Evolutionary conservation across 805 yeast species (phyloP), one percentile per base, ranked within the genome.

Genomic region (Candida khao-thaluensis): DNA sequence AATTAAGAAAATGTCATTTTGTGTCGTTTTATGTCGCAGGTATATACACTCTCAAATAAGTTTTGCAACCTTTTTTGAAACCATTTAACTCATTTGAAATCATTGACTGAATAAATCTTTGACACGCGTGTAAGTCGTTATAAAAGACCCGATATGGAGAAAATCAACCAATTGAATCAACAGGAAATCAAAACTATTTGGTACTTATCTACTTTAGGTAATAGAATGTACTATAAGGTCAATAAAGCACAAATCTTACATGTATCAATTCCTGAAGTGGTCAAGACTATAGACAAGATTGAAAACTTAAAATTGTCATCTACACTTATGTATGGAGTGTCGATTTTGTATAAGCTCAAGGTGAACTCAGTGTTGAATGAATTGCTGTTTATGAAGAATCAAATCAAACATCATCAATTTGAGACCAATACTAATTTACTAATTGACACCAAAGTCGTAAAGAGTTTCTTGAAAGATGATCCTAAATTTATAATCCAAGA

Each of bases 311-410:
- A 79, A 30, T 56, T 65, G 12, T 53, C 64, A 0, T 71, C 80
- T 0, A 68, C 56, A 35, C 53, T 78, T 7, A 50, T 78, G 40
- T 66, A 71, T 47, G 83, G 83, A 0, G 57, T 74, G 1, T 59
- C 76, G 1, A 45, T 78, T 31, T 60, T 71, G 18, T 75, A 73
- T 51, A 73, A 65, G 41, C 71, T 72, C 18, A 75, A 80, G 51
- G 66, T 74, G 0, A 69, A 68, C 3, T 70, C 69, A 47, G 66
- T 73, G 45, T 65, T 63, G n/a, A 50, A 49, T 15, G 73, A 69
- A 38, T 37, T 61, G 2, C 43, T 47, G 7, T 18, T 26, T 20
- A 12, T 45, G 21, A 28, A 20, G 10, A 27, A 23, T 18, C 44
- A 26, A n/a, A 29, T 17, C 12, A 30, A 14, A 32, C 35, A 10